Conservation (phyloP, 1,139 yeast genomes). For the Eremothecium gossypii region DNA sequence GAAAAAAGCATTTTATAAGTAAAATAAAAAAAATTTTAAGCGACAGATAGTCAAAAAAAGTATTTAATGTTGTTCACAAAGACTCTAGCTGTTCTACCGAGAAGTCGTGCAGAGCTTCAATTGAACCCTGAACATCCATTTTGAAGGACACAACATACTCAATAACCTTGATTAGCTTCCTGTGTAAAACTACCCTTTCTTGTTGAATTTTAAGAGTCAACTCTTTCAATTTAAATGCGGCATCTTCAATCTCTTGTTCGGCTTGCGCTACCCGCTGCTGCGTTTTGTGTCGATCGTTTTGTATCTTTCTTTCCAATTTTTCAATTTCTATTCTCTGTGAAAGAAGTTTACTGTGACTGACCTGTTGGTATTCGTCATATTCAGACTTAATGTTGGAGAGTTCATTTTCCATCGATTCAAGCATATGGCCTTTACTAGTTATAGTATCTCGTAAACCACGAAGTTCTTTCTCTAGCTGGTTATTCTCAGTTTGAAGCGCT, state of each 20-base stretch:
- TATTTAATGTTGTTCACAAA: no score
- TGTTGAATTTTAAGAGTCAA: slow-evolving; percentile 39
- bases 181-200: slow-evolving; percentile 42
- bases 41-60: no score
- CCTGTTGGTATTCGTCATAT: slow-evolving; percentile 51
- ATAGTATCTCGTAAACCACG: slow-evolving; percentile 49
- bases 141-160: slow-evolving; percentile 56
- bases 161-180: slow-evolving; percentile 48
- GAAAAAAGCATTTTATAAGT: no score
- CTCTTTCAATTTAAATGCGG: slow-evolving; percentile 48
- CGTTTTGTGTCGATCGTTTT: slow-evolving; percentile 26
- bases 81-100: background rate
- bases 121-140: slow-evolving; percentile 49
- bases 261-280: slow-evolving; percentile 48
- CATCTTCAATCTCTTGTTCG: slow-evolving; percentile 48
- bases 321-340: slow-evolving; percentile 55
- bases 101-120: slow-evolving; percentile 42
- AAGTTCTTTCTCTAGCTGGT: slow-evolving; percentile 49
- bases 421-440: slow-evolving; percentile 46
- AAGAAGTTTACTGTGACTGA: slow-evolving; percentile 43
- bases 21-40: no score
- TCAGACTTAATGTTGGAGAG: slow-evolving; percentile 45
- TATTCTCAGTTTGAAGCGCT: slow-evolving; percentile 49
- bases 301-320: slow-evolving; percentile 52
- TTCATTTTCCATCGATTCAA: slow-evolving; percentile 53